These are phyloP conservation scores for Rhipidocladum racemiflorum DNA, from an alignment of 176 grass and related monocot species.

Conservation along the genomic window DNA sequence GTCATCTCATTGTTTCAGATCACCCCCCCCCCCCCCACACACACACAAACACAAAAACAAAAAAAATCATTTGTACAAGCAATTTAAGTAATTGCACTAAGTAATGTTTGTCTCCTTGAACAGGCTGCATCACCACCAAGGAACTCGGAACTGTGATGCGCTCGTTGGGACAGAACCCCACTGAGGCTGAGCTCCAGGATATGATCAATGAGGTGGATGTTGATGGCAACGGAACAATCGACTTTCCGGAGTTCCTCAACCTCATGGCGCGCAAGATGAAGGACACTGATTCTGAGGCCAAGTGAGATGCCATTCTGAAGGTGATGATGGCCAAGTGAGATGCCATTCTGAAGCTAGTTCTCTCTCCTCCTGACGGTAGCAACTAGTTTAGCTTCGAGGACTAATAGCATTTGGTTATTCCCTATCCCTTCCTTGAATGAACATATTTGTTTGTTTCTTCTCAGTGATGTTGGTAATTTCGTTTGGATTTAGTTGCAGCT, in stretches of 20 bases:
- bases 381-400: constrained; percentile 43
- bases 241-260: constrained; percentile 50
- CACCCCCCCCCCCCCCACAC: too few relatives aligned
- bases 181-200: constrained; percentile 50
- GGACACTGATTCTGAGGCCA: constrained; percentile 45
- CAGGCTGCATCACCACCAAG: constrained; percentile 56
- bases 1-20: neutral
- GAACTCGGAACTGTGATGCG: constrained; percentile 51
- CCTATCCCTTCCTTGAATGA: neutral
- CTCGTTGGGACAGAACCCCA: constrained; percentile 49
- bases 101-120: neutral
- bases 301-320: constrained; percentile 44
- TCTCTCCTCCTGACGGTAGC: constrained; percentile 39
- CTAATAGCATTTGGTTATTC: constrained; percentile 38
- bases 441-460: constrained; percentile 22
- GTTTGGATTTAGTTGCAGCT: constrained; percentile 15
- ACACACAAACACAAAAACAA: too few relatives aligned
- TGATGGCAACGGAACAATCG: constrained; percentile 45
- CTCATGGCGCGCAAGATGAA: constrained; percentile 54
- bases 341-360: constrained; percentile 33
- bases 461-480: constrained; percentile 22
- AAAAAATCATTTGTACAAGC: neutral
- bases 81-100: neutral
- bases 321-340: constrained; percentile 56
- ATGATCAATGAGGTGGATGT: constrained; percentile 49